These are phyloP conservation scores for Myriosclerotinia duriaeana DNA, from an alignment of 2,329 filamentous ascomycete genomes.

Conservation along the genomic window DNA sequence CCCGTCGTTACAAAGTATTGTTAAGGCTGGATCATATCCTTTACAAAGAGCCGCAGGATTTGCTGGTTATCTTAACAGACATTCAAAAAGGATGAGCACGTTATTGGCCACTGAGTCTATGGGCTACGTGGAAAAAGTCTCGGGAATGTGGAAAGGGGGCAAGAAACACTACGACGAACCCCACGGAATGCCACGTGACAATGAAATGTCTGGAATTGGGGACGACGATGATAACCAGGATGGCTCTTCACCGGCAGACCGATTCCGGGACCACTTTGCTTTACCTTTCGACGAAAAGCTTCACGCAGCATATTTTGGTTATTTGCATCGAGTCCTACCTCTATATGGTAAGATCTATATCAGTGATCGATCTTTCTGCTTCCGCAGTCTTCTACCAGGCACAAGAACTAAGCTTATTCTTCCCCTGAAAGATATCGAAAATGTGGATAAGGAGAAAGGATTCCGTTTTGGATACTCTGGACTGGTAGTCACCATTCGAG, in stretches of 20 bases:
- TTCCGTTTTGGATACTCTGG: slow-evolving; percentile 90
- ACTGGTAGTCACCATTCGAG: slow-evolving; percentile 86
- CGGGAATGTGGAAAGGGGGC: slow-evolving; percentile 93
- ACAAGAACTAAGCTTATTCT: slow-evolving; percentile 91
- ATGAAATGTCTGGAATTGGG: slow-evolving; percentile 48
- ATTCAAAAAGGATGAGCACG: slow-evolving; percentile 77
- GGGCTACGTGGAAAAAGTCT: slow-evolving; percentile 95
- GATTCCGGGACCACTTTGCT: slow-evolving; percentile 88
- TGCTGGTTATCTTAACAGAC: slow-evolving; percentile 77
- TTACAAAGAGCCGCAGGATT: slow-evolving; percentile 80
- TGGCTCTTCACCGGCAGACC: slow-evolving; percentile 66
- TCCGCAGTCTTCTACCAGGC: slow-evolving; percentile 84
- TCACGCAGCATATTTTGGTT: slow-evolving; percentile 88
- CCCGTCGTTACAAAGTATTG: slow-evolving; percentile 57
- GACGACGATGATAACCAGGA: slow-evolving; percentile 61
- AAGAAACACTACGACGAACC: slow-evolving; percentile 80
- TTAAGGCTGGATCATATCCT: slow-evolving; percentile 68
- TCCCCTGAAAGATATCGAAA: slow-evolving; percentile 87
- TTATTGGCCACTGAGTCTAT: slow-evolving; percentile 87
- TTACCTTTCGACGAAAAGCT: slow-evolving; percentile 81
- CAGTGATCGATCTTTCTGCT: slow-evolving; percentile 84
- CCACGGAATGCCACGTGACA: slow-evolving; percentile 52
- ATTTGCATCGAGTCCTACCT: slow-evolving; percentile 83
- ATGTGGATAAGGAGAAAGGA: slow-evolving; percentile 90
- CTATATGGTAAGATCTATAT: slow-evolving; percentile 97